Percentiles rank a stretch among this genome's conserved stretches.
Conservation (phyloP, 179 eudicot genomes). For the Silene noctiflora region DNA sequence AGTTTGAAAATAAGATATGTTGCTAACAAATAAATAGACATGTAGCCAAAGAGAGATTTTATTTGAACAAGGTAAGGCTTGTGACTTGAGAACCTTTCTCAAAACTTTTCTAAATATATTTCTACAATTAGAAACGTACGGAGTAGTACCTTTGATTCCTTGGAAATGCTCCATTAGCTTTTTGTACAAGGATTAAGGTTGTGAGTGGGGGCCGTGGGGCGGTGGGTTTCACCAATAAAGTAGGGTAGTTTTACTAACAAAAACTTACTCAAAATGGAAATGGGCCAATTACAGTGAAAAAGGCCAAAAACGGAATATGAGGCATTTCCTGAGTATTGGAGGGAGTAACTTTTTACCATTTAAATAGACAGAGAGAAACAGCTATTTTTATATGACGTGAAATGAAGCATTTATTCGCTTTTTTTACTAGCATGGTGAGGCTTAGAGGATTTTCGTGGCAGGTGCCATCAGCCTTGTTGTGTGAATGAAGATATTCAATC, state of each 20-base stretch:
- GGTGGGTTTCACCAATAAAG: too few relatives aligned
- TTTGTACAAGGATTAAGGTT: too few relatives aligned
- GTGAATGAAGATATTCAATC: background rate
- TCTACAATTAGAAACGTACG: too few relatives aligned
- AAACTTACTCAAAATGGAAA: too few relatives aligned
- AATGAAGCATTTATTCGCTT: background rate
- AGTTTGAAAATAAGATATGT: background rate
- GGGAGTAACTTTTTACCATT: background rate
- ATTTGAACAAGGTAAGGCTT: constrained; percentile 1
- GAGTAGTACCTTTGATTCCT: too few relatives aligned
- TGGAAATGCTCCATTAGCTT: too few relatives aligned
- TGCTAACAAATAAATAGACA: background rate
- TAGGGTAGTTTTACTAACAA: too few relatives aligned
- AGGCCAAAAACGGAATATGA: too few relatives aligned
- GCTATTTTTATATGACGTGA: background rate
- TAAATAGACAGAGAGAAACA: background rate
- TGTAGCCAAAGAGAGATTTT: background rate
- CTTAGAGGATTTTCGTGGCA: background rate
- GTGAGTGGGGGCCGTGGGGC: too few relatives aligned
- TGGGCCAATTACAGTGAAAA: too few relatives aligned
- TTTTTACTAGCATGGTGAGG: background rate
- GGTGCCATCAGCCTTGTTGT: background rate
- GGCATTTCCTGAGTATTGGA: too few relatives aligned
- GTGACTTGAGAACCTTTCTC: background rate
- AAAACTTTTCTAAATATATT: background rate